These are phyloP conservation scores for Flaveria bidentis DNA, from an alignment of 129 eudicot genomes.

Conservation along the genomic window DNA sequence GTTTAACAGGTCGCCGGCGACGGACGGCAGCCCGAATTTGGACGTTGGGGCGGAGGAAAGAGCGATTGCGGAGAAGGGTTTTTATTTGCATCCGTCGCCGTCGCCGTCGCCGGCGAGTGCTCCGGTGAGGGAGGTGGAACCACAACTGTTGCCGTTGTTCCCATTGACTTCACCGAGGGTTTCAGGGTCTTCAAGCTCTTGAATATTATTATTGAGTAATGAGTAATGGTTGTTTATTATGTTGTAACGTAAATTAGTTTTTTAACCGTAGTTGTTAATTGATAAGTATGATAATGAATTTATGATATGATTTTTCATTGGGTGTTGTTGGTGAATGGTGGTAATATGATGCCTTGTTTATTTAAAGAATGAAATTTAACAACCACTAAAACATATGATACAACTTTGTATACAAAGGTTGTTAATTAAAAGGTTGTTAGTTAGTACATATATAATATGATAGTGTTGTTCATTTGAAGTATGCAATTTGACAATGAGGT, in stretches of 20 bases:
- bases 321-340: background rate
- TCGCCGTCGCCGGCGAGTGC: constrained; percentile 39
- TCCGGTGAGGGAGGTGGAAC: constrained; percentile 61
- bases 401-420: no score
- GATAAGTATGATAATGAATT: background rate
- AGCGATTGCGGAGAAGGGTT: constrained; percentile 69
- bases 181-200: constrained; percentile 43
- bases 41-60: constrained; percentile 59
- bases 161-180: constrained; percentile 69
- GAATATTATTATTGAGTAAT: constrained; percentile 22
- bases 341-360: background rate
- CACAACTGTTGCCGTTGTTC: constrained; percentile 66
- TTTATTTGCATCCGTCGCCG: constrained; percentile 82
- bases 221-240: constrained; percentile 32
- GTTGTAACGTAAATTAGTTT: constrained; percentile 9
- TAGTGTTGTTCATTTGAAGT: background rate
- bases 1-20: constrained; percentile 52
- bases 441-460: no score
- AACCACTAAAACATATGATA: no score
- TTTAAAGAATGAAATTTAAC: no score
- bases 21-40: constrained; percentile 18
- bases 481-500: background rate
- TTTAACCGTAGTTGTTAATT: constrained; percentile 8
- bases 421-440: no score
- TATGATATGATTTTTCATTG: background rate